Evolutionary conservation across 352 stramenopile species (phyloP), one percentile per base, ranked within the genome.

Genomic region (Globisporangium cederbergense): DNA sequence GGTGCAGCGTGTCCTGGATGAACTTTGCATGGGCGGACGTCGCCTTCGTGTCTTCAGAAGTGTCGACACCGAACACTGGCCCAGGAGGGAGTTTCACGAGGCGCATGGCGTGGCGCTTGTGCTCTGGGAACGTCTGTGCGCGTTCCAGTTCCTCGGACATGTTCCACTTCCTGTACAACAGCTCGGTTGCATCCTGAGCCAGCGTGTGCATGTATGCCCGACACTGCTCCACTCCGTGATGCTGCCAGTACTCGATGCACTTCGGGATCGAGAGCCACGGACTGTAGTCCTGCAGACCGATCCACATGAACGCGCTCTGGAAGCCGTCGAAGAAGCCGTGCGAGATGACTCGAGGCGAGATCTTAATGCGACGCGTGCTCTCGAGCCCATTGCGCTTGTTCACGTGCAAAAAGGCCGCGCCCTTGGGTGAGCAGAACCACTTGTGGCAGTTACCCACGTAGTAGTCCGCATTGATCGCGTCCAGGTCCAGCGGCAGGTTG

Each of bases 391-490:
- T 64, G n/a, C 56, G 77, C 58, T 70, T 73, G 66, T 71, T 88
- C 53, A 87, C 84, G 34, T 97, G 91, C 46, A 98, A 64, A 65
- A 98, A 88, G 0, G 86, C 96, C 0, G 90, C 88, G 4, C 93
- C 93, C 46, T 90, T 83, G 4, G 93, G 83, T 16, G 91, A 90
- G 30, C 88, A 94, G 42, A 98, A 91, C 93, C 94, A 98, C 68
- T 98, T 98, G 78, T 98, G 96, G 69, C 88, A 96, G 75, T 98
- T 98, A 34, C 86, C 86, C 2, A 95, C 76, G 72, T 98, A 98
- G 67, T 97, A 97, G 70, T 98, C 93, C 25, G 95, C 86, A 14
- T 67, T 61, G n/a, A 94, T 62, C 0, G 60, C 72, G 1, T 77
- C 67, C 2, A 98, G 60, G 68, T 96, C 60, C 34, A 98, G 73